These are phyloP conservation scores for Fusarium verticillioides DNA, from an alignment of 2,329 filamentous ascomycete genomes.

Conservation along the genomic window DNA sequence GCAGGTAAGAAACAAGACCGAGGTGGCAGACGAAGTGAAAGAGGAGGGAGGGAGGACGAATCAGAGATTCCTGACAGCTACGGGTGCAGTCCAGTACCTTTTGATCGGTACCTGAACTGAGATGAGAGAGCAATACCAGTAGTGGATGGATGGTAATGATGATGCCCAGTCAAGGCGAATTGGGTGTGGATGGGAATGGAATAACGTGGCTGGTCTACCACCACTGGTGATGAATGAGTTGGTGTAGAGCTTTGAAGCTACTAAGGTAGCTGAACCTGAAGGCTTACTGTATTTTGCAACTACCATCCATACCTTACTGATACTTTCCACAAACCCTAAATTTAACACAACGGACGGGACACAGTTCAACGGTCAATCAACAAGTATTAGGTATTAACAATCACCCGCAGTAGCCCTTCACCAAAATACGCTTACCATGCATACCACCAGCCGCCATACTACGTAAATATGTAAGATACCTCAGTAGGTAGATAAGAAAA, in stretches of 20 bases:
- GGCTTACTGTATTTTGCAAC: conserved; percentile 6
- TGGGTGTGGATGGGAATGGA: conserved; percentile 21
- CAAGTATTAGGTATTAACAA: background rate
- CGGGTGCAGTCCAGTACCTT: background rate
- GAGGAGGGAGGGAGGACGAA: conserved; percentile 8
- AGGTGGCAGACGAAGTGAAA: background rate
- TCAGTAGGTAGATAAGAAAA: conserved; percentile 9
- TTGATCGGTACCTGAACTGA: conserved; percentile 29
- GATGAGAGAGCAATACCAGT: conserved; percentile 5
- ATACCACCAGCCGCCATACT: background rate
- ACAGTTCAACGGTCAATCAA: background rate
- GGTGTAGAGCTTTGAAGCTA: conserved; percentile 16
- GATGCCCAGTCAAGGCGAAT: conserved; percentile 13
- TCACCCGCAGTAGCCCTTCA: background rate
- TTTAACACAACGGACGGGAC: background rate
- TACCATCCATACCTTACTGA: background rate
- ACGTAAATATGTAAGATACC: conserved; percentile 4
- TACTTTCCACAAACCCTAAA: background rate
- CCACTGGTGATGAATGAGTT: conserved; percentile 1
- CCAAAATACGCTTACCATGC: conserved; percentile 8
- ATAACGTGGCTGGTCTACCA: conserved; percentile 26
- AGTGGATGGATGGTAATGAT: background rate
- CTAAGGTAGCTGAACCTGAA: background rate
- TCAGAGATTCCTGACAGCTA: background rate
- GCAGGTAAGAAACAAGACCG: conserved; percentile 15